These are phyloP conservation scores for Streptanthus diversifolius DNA, from an alignment of 345 rosid genomes.

Conservation along the genomic window DNA sequence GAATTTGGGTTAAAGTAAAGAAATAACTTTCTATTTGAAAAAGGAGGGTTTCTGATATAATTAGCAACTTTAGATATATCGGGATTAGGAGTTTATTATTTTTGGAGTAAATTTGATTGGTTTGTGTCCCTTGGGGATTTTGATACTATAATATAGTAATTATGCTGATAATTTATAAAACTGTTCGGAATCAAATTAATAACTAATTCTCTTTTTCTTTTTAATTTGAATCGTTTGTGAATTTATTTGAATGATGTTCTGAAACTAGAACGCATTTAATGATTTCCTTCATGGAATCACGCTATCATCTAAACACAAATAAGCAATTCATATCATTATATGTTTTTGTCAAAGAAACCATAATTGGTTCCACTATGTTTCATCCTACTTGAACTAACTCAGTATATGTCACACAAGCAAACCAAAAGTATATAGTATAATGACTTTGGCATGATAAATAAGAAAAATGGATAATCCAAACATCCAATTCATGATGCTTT, in stretches of 20 bases:
- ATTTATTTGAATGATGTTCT: not conserved
- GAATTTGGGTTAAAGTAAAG: not conserved
- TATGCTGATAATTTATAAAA: not conserved
- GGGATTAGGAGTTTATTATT: not conserved
- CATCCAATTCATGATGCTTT: constrained; percentile 47
- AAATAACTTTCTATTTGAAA: not conserved
- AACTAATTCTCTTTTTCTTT: not conserved
- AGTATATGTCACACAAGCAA: constrained; percentile 17
- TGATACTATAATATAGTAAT: not conserved
- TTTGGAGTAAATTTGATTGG: not conserved
- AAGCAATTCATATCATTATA: not conserved
- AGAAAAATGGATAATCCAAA: constrained; percentile 32
- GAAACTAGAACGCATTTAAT: not conserved
- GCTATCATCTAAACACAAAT: not conserved
- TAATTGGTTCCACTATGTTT: constrained; percentile 67
- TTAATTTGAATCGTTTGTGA: not conserved
- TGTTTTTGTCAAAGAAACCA: constrained; percentile 27
- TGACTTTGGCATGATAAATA: not conserved
- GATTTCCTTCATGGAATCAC: not conserved
- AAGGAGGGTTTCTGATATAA: not conserved
- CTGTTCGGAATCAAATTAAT: not conserved
- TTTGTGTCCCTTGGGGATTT: not conserved
- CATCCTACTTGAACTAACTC: constrained; percentile 16
- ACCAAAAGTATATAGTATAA: constrained; percentile 5
- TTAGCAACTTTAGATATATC: constrained; percentile 3